A percentile compares a stretch with the other conserved stretches of the same genome.
Conservation (phyloP, 1,139 yeast species). For the Protomyces gravidus region DNA sequence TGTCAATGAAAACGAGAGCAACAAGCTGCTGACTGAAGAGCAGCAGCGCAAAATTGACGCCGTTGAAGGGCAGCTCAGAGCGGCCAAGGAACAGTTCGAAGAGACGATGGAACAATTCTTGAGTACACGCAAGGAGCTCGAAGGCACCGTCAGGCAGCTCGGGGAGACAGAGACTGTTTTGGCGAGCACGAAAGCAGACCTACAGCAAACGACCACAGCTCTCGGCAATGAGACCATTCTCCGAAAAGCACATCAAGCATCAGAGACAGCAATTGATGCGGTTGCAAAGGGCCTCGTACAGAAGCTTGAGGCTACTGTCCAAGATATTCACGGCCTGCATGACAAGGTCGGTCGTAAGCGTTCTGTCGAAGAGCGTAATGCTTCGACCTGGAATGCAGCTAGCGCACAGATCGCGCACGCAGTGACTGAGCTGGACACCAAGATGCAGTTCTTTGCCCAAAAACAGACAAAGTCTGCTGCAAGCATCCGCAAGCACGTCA, state of each 20-base stretch:
- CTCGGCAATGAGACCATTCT: constrained; percentile 37
- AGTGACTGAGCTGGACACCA: constrained; percentile 30
- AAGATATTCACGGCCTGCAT: constrained; percentile 37
- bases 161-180: constrained; percentile 35
- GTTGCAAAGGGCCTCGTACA: constrained; percentile 38
- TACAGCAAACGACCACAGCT: constrained; percentile 27
- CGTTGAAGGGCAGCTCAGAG: constrained; percentile 46
- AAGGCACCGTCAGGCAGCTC: constrained; percentile 35
- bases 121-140: constrained; percentile 38
- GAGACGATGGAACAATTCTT: constrained; percentile 36
- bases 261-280: constrained; percentile 38
- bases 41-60: constrained; percentile 48
- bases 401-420: constrained; percentile 30
- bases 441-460: constrained; percentile 22
- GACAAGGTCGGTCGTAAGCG: constrained; percentile 35
- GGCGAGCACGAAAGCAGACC: constrained; percentile 33
- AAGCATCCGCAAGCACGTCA: constrained; percentile 13
- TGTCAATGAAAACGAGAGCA: constrained; percentile 49
- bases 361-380: constrained; percentile 33
- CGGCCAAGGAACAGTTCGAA: constrained; percentile 40
- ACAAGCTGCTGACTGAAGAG: constrained; percentile 47
- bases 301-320: constrained; percentile 37
- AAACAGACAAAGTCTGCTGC: constrained; percentile 1
- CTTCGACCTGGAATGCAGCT: constrained; percentile 31
- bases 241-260: constrained; percentile 39